Conservation (phyloP, 345 rosid species). For the Capsella bursapastoris region DNA sequence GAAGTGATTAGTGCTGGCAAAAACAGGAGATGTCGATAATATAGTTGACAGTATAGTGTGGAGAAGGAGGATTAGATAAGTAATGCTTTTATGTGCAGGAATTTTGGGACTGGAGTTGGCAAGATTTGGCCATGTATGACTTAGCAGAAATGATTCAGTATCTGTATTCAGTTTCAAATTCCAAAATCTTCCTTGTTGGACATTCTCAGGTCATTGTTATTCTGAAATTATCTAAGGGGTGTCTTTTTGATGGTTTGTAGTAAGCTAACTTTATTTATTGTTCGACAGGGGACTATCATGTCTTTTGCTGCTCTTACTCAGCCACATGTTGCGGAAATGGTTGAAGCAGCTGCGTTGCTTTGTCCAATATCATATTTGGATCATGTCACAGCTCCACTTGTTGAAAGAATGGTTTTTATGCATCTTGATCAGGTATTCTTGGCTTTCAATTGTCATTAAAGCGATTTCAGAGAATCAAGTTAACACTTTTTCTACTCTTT, state of each 20-base stretch:
- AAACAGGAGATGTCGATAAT: background rate
- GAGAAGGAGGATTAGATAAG: background rate
- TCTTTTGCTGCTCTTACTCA: slow-evolving; percentile 88
- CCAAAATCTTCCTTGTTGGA: slow-evolving; percentile 83
- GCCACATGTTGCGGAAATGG: slow-evolving; percentile 69
- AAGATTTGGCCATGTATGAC: slow-evolving; percentile 85
- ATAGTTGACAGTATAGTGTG: background rate
- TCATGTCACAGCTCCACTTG: slow-evolving; percentile 82
- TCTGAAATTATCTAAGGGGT: background rate
- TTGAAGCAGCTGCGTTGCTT: slow-evolving; percentile 92
- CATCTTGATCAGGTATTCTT: slow-evolving; percentile 87
- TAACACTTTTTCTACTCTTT: slow-evolving; percentile 28
- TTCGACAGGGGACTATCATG: slow-evolving; percentile 82
- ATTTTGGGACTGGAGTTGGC: slow-evolving; percentile 99
- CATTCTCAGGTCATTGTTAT: slow-evolving; percentile 80
- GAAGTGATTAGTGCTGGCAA: background rate
- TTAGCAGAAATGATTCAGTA: slow-evolving; percentile 70
- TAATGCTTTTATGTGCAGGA: slow-evolving; percentile 51
- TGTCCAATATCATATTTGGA: slow-evolving; percentile 89
- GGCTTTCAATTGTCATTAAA: slow-evolving; percentile 28
- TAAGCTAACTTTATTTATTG: background rate
- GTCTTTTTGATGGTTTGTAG: slow-evolving; percentile 1
- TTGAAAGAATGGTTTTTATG: slow-evolving; percentile 75
- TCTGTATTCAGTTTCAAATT: slow-evolving; percentile 55
- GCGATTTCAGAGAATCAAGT: slow-evolving; percentile 30